phyloP scores from a whole-genome alignment of 371 early-diverging fungal species.

The Blakeslea trispora region DNA sequence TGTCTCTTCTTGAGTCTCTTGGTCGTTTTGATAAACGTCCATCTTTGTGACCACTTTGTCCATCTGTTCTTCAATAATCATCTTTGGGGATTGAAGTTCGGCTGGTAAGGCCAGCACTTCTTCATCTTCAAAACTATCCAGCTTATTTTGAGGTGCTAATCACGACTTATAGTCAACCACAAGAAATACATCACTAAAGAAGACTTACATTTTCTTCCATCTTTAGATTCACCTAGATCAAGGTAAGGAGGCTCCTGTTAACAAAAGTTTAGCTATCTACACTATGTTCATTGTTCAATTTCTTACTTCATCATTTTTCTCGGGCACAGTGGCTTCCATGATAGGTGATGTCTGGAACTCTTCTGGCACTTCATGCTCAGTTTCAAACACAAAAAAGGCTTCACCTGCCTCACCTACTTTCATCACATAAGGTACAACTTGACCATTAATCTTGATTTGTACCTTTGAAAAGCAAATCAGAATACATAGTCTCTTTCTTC shows the following conservation, averaged over 20 bases:
- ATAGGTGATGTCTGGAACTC: conserved; percentile 93
- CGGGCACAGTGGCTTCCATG: conserved; percentile 56
- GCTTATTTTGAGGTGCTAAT: conserved; percentile 1
- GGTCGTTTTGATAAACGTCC: conserved; percentile 28
- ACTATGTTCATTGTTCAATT: too few relatives aligned
- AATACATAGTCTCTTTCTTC: conserved; percentile 15
- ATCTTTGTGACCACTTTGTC: conserved; percentile 49
- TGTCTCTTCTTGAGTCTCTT: not conserved
- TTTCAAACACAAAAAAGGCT: conserved; percentile 96
- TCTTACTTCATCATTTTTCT: conserved; percentile 38
- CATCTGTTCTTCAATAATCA: conserved; percentile 55
- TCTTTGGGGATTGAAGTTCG: conserved; percentile 50
- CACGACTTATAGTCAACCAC: too few relatives aligned
- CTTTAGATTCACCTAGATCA: conserved; percentile 43
- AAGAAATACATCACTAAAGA: not conserved
- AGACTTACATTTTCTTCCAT: conserved; percentile 7
- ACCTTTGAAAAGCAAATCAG: conserved; percentile 52
- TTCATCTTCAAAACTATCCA: conserved; percentile 52
- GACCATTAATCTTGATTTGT: conserved; percentile 89
- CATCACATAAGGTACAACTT: conserved; percentile 80
- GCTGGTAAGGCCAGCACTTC: conserved; percentile 38
- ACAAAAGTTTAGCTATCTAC: too few relatives aligned
- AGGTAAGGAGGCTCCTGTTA: conserved; percentile 50
- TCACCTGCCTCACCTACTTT: conserved; percentile 99
- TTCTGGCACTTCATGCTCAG: conserved; percentile 82